phyloP scores from a whole-genome alignment of 2,329 filamentous ascomycete species.

The Sclerotinia glacialis region DNA sequence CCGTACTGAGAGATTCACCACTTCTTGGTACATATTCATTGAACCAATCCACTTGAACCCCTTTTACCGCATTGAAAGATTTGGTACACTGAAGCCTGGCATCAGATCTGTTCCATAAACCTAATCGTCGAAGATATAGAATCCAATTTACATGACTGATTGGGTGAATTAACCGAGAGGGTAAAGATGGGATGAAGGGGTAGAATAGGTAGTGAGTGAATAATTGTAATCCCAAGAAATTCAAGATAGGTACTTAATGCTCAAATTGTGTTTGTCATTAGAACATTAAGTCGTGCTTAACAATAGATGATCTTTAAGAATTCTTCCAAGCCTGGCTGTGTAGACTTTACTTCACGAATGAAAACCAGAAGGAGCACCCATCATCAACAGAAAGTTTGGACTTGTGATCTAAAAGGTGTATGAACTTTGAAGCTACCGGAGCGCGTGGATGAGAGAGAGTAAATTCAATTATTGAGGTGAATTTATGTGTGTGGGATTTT shows the following conservation, averaged over 20 bases:
- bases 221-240: background rate
- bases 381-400: background rate
- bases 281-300: background rate
- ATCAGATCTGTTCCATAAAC: background rate
- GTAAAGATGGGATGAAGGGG: background rate
- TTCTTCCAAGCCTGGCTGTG: background rate
- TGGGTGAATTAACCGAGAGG: background rate
- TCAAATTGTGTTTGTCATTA: background rate
- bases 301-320: background rate
- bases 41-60: background rate
- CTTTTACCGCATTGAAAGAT: background rate
- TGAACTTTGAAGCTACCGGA: too few species aligned
- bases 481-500: background rate
- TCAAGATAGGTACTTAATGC: background rate
- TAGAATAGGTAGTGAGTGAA: background rate
- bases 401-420: background rate
- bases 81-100: background rate
- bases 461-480: background rate
- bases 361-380: background rate
- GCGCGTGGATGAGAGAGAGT: too few species aligned
- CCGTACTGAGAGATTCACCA: background rate
- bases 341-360: background rate
- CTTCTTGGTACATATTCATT: background rate
- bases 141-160: background rate
- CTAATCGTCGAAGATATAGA: background rate